Evolutionary conservation across 345 rosid species (phyloP), one percentile per base, ranked within the genome.

Genomic region (Cardamine resedifolia): DNA sequence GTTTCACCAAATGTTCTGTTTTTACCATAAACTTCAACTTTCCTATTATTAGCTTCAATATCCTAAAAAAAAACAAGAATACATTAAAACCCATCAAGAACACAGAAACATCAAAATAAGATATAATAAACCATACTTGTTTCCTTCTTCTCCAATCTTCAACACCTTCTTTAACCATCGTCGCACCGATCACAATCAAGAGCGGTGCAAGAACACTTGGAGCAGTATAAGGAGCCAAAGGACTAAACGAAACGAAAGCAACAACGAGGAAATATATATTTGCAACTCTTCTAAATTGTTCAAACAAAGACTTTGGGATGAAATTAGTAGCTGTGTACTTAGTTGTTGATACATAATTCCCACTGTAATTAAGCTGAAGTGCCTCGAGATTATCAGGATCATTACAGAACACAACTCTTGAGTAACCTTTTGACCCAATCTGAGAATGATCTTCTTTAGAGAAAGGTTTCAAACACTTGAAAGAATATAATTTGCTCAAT

Each of bases 211-310:
- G 86, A 48, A 89, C 80, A 50, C 96, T 94, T 0, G 81, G 80
- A 0, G 97, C 95, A 0, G 85, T 78, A 50, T 85, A 94, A 5
- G 98, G 98, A 1, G 97, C 97, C 81, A 94, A 71, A 0, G 97
- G 97, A 71, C 89, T 91, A 76, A 91, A 89, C 0, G 98, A 91
- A 57, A 94, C 83, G 77, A 81, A 91, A 56, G 97, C 91, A 24
- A 89, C 96, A n/a, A 89, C 85, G 44, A 94, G 85, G 78, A 94
- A 94, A 71, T 94, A 94, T 34, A 91, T 61, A 53, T 91, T 94
- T 24, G 97, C 98, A 58, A 94, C 97, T 84, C 98, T 84, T 83
- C 98, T 85, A 70, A 94, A 94, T 77, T 94, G 97, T 84, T 94
- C 98, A 80, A 91, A 91, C 85, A 94, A 77, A 14, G 98, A 89